These are phyloP conservation scores for Phaeosphaeriaceae sp. DNA, from an alignment of 2,329 filamentous ascomycete genomes.

Conservation along the genomic window DNA sequence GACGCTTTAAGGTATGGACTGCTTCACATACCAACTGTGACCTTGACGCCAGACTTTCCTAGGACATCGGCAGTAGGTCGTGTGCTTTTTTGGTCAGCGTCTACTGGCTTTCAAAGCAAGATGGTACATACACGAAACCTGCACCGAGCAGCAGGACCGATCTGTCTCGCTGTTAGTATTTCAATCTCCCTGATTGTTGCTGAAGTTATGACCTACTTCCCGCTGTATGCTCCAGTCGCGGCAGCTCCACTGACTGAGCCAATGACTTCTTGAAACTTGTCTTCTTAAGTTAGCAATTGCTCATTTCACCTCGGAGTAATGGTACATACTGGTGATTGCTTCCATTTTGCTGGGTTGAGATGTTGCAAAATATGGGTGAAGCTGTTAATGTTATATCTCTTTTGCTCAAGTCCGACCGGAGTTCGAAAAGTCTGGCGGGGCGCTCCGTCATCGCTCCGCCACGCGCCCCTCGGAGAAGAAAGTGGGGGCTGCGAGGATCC, in stretches of 20 bases:
- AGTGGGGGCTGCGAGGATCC: conserved; percentile 16
- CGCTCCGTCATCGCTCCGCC: conserved; percentile 46
- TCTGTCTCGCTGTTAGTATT: conserved; percentile 30
- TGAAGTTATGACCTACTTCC: conserved; percentile 40
- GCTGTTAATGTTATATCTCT: conserved; percentile 31
- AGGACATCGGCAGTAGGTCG: conserved; percentile 66
- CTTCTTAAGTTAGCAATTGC: conserved; percentile 27
- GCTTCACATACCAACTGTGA: conserved; percentile 61
- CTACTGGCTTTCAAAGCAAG: not conserved
- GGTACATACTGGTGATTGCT: conserved; percentile 40
- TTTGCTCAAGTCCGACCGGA: conserved; percentile 41
- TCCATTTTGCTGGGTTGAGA: conserved; percentile 43
- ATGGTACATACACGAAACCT: conserved; percentile 45
- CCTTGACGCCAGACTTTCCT: conserved; percentile 62
- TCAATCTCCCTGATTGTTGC: not conserved
- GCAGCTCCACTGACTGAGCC: conserved; percentile 29
- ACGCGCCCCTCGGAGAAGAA: conserved; percentile 23
- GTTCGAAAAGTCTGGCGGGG: conserved; percentile 31
- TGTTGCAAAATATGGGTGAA: conserved; percentile 16
- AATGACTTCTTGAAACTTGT: conserved; percentile 43
- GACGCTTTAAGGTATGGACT: not conserved
- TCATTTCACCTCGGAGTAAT: conserved; percentile 1
- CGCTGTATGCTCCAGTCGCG: conserved; percentile 29
- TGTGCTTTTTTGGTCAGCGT: conserved; percentile 45
- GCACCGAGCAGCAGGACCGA: conserved; percentile 49